phyloP scores from a whole-genome alignment of 2,329 filamentous ascomycete genomes.

The Alternaria gaisen region DNA sequence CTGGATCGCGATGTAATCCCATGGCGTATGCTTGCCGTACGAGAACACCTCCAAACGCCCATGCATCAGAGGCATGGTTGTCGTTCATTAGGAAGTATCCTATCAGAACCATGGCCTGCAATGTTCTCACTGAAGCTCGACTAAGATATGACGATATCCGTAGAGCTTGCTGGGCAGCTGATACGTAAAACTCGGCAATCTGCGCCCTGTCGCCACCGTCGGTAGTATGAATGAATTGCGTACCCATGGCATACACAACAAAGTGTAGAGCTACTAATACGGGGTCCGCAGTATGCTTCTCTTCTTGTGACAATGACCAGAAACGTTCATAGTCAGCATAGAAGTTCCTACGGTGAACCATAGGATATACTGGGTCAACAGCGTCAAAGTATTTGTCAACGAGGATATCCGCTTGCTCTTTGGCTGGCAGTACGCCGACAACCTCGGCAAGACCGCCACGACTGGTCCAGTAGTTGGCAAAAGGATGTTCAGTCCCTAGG shows the following conservation, averaged over 20 bases:
- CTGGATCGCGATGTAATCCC: conserved; percentile 81
- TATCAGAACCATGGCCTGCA: conserved; percentile 84
- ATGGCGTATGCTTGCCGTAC: conserved; percentile 83
- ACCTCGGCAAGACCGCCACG: conserved; percentile 78
- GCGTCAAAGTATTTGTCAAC: conserved; percentile 62
- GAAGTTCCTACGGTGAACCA: conserved; percentile 78
- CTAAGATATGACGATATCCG: conserved; percentile 80
- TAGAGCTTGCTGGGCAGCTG: conserved; percentile 79
- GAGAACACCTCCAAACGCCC: conserved; percentile 80
- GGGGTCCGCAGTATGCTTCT: conserved; percentile 70
- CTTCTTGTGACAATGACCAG: conserved; percentile 68
- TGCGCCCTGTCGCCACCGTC: conserved; percentile 71
- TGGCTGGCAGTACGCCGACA: conserved; percentile 77
- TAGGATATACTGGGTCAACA: conserved; percentile 84
- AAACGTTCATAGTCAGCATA: conserved; percentile 82
- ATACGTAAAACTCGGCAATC: conserved; percentile 83
- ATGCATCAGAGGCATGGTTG: conserved; percentile 83
- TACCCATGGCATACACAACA: conserved; percentile 79
- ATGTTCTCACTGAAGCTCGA: conserved; percentile 74
- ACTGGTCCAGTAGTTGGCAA: conserved; percentile 86
- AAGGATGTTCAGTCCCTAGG: conserved; percentile 80
- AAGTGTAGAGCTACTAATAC: conserved; percentile 77
- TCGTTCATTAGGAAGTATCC: conserved; percentile 87
- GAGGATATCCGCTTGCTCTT: conserved; percentile 77
- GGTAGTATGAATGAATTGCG: conserved; percentile 73